Evolutionary conservation across 768 basidiomycete genomes (phyloP).

Genomic region (Boletus edulis): DNA sequence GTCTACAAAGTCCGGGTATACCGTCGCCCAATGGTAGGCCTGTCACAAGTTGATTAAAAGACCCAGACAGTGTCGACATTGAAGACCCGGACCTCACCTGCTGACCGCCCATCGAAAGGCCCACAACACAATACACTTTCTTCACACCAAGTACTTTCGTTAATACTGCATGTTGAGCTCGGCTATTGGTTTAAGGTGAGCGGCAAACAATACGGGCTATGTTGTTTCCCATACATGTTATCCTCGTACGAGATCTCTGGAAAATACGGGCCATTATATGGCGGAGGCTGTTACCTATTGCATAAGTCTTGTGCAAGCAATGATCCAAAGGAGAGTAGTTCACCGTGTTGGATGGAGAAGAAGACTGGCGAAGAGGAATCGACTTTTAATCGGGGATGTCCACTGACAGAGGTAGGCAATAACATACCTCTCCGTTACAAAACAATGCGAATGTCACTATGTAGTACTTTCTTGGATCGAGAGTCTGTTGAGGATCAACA

Average conservation of each 20-base stretch:
- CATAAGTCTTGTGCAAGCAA: neutral
- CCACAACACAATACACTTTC: constrained; percentile 45
- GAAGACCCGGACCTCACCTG: constrained; percentile 26
- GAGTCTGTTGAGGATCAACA: constrained; percentile 31
- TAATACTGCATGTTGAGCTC: constrained; percentile 53
- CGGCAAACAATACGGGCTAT: neutral
- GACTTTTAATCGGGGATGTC: too few relatives aligned
- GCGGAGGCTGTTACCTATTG: constrained; percentile 38
- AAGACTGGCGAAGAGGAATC: constrained; percentile 35
- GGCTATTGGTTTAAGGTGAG: constrained; percentile 32
- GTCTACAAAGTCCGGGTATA: constrained; percentile 54
- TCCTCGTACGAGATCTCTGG: constrained; percentile 56
- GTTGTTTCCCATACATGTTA: constrained; percentile 42
- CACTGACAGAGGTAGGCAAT: neutral
- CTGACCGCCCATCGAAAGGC: constrained; percentile 62
- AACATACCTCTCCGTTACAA: constrained; percentile 54
- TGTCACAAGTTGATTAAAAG: constrained; percentile 14
- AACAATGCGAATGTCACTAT: constrained; percentile 57
- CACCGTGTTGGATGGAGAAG: constrained; percentile 62
- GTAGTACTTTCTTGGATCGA: constrained; percentile 53
- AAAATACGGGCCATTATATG: constrained; percentile 59
- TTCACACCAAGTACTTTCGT: constrained; percentile 44
- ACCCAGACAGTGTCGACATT: neutral
- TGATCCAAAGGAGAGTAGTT: neutral
- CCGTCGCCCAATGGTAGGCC: constrained; percentile 55